Percentiles rank a stretch among this genome's conserved stretches.
Evolutionary conservation across 257 asterid genomes (phyloP).

Genomic region (Solanum appendiculatum): DNA sequence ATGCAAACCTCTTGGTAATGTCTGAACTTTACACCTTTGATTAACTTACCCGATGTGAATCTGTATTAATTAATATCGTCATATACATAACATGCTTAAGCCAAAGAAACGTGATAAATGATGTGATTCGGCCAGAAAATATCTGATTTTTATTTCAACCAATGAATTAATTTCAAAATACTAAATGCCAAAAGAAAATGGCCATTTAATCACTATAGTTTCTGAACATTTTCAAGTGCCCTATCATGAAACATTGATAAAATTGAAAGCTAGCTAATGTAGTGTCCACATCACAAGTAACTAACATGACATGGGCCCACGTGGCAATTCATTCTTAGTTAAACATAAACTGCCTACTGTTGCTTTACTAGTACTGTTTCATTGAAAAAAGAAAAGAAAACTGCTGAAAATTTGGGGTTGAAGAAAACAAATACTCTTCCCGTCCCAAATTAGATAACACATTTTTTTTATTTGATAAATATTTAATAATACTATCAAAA

Average conservation of each 20-base stretch:
- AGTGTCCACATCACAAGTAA: not conserved
- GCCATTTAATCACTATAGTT: not conserved
- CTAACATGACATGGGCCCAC: not conserved
- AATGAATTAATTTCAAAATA: not conserved
- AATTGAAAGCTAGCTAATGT: not conserved
- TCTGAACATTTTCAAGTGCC: not conserved
- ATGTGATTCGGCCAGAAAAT: not conserved
- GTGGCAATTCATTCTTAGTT: not conserved
- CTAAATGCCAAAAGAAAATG: not conserved
- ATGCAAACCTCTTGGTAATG: not conserved
- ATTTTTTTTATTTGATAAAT: not conserved
- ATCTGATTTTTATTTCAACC: not conserved
- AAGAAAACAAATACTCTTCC: not conserved
- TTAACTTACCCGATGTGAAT: not conserved
- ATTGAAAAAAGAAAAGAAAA: not conserved
- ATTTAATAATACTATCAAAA: not conserved
- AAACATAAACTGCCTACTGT: not conserved
- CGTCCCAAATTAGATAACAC: fast-evolving
- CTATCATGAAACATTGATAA: not conserved
- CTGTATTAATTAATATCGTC: not conserved
- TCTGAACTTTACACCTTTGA: not conserved
- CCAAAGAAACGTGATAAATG: not conserved
- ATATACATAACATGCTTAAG: not conserved
- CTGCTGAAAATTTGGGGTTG: slow-evolving; percentile 1
- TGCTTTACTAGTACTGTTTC: not conserved